Evolutionary conservation across 495 filamentous ascomycete species (phyloP).

Genomic region (Aspergillus homomorphus): DNA sequence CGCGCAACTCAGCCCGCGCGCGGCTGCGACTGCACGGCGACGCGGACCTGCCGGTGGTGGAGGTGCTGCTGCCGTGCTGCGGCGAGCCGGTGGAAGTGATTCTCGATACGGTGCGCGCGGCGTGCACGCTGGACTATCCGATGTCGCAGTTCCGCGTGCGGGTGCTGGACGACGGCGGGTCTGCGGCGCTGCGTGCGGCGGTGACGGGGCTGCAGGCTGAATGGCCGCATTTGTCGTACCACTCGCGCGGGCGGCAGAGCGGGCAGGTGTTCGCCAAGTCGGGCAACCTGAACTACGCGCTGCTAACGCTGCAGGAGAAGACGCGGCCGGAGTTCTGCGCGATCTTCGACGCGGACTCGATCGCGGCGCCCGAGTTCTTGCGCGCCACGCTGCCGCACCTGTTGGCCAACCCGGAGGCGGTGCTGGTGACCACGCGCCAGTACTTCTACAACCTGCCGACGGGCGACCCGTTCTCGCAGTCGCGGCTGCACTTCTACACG

Average conservation of each 20-base stretch:
- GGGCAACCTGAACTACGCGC: slow-evolving; percentile 53
- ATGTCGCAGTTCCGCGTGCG: slow-evolving; percentile 42
- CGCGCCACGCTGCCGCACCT: slow-evolving; percentile 50
- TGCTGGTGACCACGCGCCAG: slow-evolving; percentile 35
- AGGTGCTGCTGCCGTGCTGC: slow-evolving; percentile 49
- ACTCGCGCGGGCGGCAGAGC: slow-evolving; percentile 39
- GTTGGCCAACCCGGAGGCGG: slow-evolving; percentile 31
- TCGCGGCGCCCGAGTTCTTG: slow-evolving; percentile 49
- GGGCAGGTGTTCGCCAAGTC: slow-evolving; percentile 49
- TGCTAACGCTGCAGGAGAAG: slow-evolving; percentile 37
- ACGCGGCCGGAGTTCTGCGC: slow-evolving; percentile 40
- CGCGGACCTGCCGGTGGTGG: slow-evolving; percentile 37
- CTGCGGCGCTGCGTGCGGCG: slow-evolving; percentile 29
- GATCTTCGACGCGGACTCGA: slow-evolving; percentile 42
- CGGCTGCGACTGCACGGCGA: slow-evolving; percentile 25
- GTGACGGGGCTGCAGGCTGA: slow-evolving; percentile 22
- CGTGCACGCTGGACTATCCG: slow-evolving; percentile 49
- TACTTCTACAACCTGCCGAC: slow-evolving; percentile 52
- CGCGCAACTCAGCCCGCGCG: slow-evolving; percentile 12
- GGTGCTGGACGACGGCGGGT: slow-evolving; percentile 50
- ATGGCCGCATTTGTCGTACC: slow-evolving; percentile 46
- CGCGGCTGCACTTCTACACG: slow-evolving; percentile 41
- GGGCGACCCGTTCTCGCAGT: slow-evolving; percentile 48
- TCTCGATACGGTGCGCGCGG: slow-evolving; percentile 49
- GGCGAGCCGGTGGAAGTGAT: slow-evolving; percentile 49